Percentiles rank a stretch among this genome's conserved stretches.
phyloP scores from a whole-genome alignment of 1,284 basidiomycete species.

The Peniophora sp. region DNA sequence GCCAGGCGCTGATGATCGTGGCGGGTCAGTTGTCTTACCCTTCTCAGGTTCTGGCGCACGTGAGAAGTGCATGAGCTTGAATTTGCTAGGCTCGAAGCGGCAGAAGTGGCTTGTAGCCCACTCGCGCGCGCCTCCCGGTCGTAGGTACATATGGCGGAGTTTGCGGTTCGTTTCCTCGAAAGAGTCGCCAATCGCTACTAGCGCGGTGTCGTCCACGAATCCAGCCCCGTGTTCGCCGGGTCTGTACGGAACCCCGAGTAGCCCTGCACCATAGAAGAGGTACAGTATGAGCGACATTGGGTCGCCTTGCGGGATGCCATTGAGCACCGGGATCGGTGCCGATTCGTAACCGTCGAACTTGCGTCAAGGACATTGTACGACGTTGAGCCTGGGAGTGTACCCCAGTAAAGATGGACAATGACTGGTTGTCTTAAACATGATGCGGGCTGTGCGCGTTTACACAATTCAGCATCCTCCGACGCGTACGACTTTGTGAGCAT shows the following conservation, averaged over 20 bases:
- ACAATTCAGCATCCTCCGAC: too few relatives aligned
- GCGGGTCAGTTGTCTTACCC: too few relatives aligned
- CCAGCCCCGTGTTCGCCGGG: background rate
- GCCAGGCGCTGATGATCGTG: background rate
- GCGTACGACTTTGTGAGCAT: too few relatives aligned
- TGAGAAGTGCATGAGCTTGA: background rate
- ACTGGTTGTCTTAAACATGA: too few relatives aligned
- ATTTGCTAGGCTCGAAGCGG: constrained; percentile 4
- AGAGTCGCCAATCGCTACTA: background rate
- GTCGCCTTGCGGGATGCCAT: constrained; percentile 23
- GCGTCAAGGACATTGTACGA: too few relatives aligned
- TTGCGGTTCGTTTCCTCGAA: constrained; percentile 3
- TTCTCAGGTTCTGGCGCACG: too few relatives aligned
- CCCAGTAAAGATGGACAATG: too few relatives aligned
- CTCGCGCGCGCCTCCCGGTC: background rate
- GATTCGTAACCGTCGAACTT: constrained; percentile 2
- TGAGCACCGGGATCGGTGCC: constrained; percentile 9
- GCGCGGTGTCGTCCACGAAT: constrained; percentile 4
- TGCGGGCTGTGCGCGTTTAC: too few relatives aligned
- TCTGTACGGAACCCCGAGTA: constrained; percentile 12
- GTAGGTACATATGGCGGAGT: constrained; percentile 1
- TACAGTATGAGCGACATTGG: constrained; percentile 21
- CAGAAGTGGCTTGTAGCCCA: constrained; percentile 5
- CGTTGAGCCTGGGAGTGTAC: too few relatives aligned
- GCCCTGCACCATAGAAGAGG: constrained; percentile 19